These are phyloP conservation scores for Penicillium manginii DNA, from an alignment of 495 filamentous ascomycete genomes.

Conservation along the genomic window DNA sequence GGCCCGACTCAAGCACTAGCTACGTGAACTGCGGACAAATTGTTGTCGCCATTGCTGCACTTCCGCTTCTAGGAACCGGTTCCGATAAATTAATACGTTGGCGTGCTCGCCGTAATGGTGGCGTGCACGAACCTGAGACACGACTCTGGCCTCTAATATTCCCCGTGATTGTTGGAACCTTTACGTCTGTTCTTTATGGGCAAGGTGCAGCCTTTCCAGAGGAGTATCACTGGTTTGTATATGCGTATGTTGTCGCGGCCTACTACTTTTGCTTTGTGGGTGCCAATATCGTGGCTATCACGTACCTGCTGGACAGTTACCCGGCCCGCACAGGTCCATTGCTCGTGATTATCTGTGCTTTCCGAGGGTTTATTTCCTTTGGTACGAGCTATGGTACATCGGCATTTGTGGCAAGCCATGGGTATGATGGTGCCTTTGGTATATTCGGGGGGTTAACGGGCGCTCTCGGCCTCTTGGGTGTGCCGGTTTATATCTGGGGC, in stretches of 20 bases:
- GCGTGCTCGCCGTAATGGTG: slow-evolving; percentile 27
- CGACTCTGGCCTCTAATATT: slow-evolving; percentile 35
- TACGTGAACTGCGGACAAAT: slow-evolving; percentile 42
- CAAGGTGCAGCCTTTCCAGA: slow-evolving; percentile 32
- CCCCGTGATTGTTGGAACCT: slow-evolving; percentile 34
- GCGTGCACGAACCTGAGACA: slow-evolving; percentile 39
- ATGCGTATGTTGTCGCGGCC: slow-evolving; percentile 34
- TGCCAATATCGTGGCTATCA: slow-evolving; percentile 43
- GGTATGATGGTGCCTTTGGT: slow-evolving; percentile 37
- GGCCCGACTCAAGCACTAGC: slow-evolving; percentile 31
- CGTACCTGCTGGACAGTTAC: slow-evolving; percentile 43
- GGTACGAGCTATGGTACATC: slow-evolving; percentile 36
- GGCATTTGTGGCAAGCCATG: slow-evolving; percentile 25
- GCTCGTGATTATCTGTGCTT: slow-evolving; percentile 44
- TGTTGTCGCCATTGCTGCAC: slow-evolving; percentile 31
- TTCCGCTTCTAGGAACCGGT: slow-evolving; percentile 38
- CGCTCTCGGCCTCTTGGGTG: slow-evolving; percentile 24
- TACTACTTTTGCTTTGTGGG: slow-evolving; percentile 46
- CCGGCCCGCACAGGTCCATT: slow-evolving; percentile 38
- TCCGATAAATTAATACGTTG: slow-evolving; percentile 33
- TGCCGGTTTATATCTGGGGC: slow-evolving; percentile 36
- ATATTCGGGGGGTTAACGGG: slow-evolving; percentile 33
- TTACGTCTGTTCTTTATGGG: slow-evolving; percentile 38
- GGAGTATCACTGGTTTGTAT: slow-evolving; percentile 40
- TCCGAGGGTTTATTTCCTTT: slow-evolving; percentile 43